These are phyloP conservation scores for Fusarium sp. DNA, from an alignment of 2,329 filamentous ascomycete genomes.

Conservation along the genomic window DNA sequence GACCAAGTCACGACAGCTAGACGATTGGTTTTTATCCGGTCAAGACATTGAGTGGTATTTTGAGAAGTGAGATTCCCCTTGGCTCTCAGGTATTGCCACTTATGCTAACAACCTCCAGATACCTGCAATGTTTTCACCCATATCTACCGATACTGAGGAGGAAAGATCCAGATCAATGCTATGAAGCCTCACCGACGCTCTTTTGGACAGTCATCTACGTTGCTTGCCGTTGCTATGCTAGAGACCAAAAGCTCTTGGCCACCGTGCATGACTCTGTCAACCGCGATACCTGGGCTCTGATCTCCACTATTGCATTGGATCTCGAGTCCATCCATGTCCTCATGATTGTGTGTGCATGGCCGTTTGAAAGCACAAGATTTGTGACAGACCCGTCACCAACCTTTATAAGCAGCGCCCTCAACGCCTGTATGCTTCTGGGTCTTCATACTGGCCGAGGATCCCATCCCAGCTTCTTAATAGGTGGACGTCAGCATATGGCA, in stretches of 20 bases:
- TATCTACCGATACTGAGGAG: constrained; percentile 62
- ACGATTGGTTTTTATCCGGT: constrained; percentile 58
- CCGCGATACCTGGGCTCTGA: constrained; percentile 56
- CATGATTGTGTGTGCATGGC: constrained; percentile 61
- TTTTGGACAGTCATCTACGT: constrained; percentile 66
- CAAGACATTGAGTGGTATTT: constrained; percentile 66
- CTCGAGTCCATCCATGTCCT: constrained; percentile 62
- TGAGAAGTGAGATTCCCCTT: constrained; percentile 54
- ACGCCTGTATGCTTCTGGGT: constrained; percentile 59
- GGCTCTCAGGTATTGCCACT: background rate
- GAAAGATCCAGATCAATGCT: constrained; percentile 61
- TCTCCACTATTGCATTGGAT: constrained; percentile 55
- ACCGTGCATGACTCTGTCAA: constrained; percentile 59
- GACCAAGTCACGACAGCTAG: constrained; percentile 55
- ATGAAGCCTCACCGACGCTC: constrained; percentile 57
- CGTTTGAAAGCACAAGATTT: constrained; percentile 60
- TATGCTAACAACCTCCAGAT: constrained; percentile 48
- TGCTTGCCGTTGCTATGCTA: constrained; percentile 59
- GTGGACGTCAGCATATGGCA: constrained; percentile 53
- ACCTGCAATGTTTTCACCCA: constrained; percentile 61
- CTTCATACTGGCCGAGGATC: constrained; percentile 63
- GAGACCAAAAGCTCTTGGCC: constrained; percentile 52
- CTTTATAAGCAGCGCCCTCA: constrained; percentile 58
- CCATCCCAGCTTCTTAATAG: constrained; percentile 58
- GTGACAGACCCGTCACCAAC: constrained; percentile 60